Base-by-base conservation (phyloP, 441 rosid species). In the Flueggea neowawraea region DNA sequence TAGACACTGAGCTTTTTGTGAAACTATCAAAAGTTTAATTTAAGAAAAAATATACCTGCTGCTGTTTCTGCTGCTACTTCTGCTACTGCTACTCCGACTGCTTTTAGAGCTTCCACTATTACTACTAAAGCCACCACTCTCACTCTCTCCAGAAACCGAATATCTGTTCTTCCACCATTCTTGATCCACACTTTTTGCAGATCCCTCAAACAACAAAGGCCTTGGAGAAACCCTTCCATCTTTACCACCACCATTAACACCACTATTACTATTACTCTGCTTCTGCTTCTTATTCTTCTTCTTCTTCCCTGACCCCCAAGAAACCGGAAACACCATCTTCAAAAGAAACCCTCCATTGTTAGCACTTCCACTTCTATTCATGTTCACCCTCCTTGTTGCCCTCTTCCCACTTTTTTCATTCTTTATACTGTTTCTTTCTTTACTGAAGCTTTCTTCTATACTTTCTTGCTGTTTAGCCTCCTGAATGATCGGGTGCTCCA, bases 101-200 rank as follows among this genome's bases (percentile, higher is more conserved):
- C 86, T 84, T 61, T 77, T 74, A 17, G 77, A 70, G 67, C 89
- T 82, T 47, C 84, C 70, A 44, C 81, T 74, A 17, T 78, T 78
- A 22, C 77, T 67, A 59, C 82, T 82, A 6, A 74, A 73, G 60
- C 79, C 78, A 52, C 51, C 62, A 31, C 77, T 83, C 54, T 78
- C 87, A 47, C 73, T 74, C 60, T 78, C 77, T 44, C 61, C 63
- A 1, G 72, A 64, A 2, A 58, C 76, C 9, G 78, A 50, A 54
- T 61, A 55, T 59, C 76, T 76, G 44, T 67, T 82, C 79, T 80
- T 84, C 91, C 89, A 91, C 96, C 96, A 86, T 11, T 88, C 91
- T 65, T 69, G 78, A 49, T 80, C 91, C 13, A 54, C 84, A n/a
- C 17, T 62, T 52, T 71, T 79, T 32, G 44, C 70, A 7, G 84